Conservation (phyloP, 305 asterid genomes). For the Plantago coronopus region DNA sequence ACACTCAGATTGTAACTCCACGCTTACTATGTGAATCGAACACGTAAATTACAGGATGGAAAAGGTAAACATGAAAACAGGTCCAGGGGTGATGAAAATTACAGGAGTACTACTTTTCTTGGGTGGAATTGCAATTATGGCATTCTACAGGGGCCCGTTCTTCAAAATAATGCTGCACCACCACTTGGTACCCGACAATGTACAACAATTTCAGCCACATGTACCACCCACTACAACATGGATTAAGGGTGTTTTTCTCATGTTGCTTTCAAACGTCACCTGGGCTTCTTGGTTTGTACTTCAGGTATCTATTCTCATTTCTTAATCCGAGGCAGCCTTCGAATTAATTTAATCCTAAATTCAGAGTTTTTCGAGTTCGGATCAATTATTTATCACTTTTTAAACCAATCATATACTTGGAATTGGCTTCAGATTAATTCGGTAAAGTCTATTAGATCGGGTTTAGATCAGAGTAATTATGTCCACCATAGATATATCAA, state of each 20-base stretch:
- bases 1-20: too few relatives aligned
- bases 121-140: slow-evolving; percentile 71
- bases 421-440: too few relatives aligned
- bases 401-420: too few relatives aligned
- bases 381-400: too few relatives aligned
- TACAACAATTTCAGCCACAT: slow-evolving; percentile 25
- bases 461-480: too few relatives aligned
- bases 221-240: slow-evolving; percentile 48
- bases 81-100: slow-evolving; percentile 52
- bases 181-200: slow-evolving; percentile 44
- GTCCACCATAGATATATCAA: too few relatives aligned
- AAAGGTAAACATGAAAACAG: slow-evolving; percentile 41
- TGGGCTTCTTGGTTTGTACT: slow-evolving; percentile 82
- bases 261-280: slow-evolving; percentile 52
- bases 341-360: too few relatives aligned
- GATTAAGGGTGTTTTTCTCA: slow-evolving; percentile 75
- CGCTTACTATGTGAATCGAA: too few relatives aligned
- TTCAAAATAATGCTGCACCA: slow-evolving; percentile 54
- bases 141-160: slow-evolving; percentile 68
- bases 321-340: too few relatives aligned
- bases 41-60: slow-evolving; percentile 91
- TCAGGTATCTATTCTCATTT: too few relatives aligned
- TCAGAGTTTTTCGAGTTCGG: too few relatives aligned
- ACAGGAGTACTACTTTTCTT: slow-evolving; percentile 55
- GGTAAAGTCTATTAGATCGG: too few relatives aligned